Percentiles rank a stretch among this genome's conserved stretches.
Conservation (phyloP, 1,139 yeast genomes). For the Hyphopichia wangnamkhiaoensis region DNA sequence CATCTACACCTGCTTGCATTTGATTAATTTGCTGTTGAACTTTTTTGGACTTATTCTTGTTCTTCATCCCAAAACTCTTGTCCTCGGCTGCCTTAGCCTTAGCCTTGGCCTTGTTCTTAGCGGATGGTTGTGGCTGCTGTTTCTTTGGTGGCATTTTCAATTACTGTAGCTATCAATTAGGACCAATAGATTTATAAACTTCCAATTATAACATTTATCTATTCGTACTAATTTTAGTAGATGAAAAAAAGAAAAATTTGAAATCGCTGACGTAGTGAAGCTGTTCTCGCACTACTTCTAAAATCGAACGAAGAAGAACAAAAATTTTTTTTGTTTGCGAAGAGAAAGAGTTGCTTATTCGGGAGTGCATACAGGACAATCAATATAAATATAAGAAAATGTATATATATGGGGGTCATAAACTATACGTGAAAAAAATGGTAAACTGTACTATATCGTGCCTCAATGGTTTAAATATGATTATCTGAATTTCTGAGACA, state of each 20-base stretch:
- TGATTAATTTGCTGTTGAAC: conserved; percentile 87
- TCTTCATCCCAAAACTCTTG: conserved; percentile 92
- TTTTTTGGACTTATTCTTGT: conserved; percentile 88
- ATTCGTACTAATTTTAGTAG: neutral
- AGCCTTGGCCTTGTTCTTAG: conserved; percentile 65
- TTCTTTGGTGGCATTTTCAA: conserved; percentile 70
- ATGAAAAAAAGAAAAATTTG: neutral
- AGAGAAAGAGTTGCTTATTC: too few relatives aligned
- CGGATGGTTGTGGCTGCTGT: conserved; percentile 57
- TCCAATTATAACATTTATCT: too few relatives aligned
- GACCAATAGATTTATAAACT: neutral
- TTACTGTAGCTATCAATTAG: neutral
- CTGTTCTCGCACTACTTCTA: conserved; percentile 1
- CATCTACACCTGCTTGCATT: conserved; percentile 64
- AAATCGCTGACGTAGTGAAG: conserved; percentile 5
- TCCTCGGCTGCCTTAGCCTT: conserved; percentile 75
- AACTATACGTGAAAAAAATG: conserved; percentile 2
- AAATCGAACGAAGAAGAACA: conserved; percentile 2
- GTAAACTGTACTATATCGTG: neutral
- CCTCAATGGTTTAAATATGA: too few relatives aligned
- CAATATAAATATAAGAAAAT: too few relatives aligned
- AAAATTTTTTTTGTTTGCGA: too few relatives aligned
- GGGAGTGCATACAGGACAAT: neutral
- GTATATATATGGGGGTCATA: neutral
- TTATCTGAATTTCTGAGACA: conserved; percentile 21